Evolutionary conservation across 345 rosid genomes (phyloP).

Genomic region (Draba incana): DNA sequence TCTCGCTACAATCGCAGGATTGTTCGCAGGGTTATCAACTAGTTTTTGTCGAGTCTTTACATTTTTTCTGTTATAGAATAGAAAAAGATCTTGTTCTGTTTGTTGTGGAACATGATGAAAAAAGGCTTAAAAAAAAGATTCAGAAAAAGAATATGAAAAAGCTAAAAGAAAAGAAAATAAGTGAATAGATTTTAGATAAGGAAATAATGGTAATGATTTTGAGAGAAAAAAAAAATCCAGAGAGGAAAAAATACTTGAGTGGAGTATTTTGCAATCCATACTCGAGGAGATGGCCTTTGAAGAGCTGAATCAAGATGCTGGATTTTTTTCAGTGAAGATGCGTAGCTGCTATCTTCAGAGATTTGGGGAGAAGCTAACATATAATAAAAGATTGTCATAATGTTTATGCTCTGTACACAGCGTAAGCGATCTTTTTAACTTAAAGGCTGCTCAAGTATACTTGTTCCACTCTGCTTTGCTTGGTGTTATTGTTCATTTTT

Average conservation of each 20-base stretch:
- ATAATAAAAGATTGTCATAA: conserved; percentile 15
- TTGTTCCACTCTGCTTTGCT: conserved; percentile 26
- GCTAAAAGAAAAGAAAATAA: conserved; percentile 21
- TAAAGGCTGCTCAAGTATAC: conserved; percentile 26
- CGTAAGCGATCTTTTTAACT: conserved; percentile 29
- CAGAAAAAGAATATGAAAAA: conserved; percentile 23
- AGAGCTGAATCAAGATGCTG: conserved; percentile 17
- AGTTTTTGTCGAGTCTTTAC: conserved; percentile 49
- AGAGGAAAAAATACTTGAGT: conserved; percentile 18
- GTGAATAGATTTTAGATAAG: conserved; percentile 13
- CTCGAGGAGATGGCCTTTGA: conserved; percentile 20
- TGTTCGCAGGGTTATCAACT: conserved; percentile 52
- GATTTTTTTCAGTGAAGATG: conserved; percentile 41
- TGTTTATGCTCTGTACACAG: conserved; percentile 25
- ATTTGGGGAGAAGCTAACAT: conserved; percentile 57
- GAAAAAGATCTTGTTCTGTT: conserved; percentile 36
- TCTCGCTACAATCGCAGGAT: conserved; percentile 84
- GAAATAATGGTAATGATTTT: conserved; percentile 13
- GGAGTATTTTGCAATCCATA: conserved; percentile 20
- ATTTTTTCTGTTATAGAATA: conserved; percentile 19
- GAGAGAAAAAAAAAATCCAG: conserved; percentile 17
- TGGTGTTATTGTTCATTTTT: conserved; percentile 17
- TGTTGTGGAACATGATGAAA: conserved; percentile 42
- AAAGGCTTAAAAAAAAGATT: conserved; percentile 22
- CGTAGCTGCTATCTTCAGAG: conserved; percentile 50